Percentiles rank a stretch among this genome's conserved stretches.
Evolutionary conservation across 2,329 filamentous ascomycete genomes (phyloP).

Genomic region (Calycina marina): DNA sequence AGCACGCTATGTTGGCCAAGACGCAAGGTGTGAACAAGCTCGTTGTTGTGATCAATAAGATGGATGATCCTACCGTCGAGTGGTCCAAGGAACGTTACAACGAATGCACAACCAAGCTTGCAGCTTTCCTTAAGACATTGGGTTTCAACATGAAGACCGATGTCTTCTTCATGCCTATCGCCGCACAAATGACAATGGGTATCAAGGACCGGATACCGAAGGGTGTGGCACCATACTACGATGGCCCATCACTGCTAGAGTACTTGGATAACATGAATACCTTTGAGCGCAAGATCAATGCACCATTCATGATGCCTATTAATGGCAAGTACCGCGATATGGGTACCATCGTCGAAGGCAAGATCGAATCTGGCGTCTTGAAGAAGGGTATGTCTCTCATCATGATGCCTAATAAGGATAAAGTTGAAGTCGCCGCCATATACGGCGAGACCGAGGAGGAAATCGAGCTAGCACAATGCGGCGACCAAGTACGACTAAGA

Average conservation of each 20-base stretch:
- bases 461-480: slow-evolving; percentile 64
- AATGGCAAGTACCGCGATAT: slow-evolving; percentile 94
- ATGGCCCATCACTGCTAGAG: slow-evolving; percentile 81
- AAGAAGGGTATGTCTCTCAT: slow-evolving; percentile 77
- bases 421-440: slow-evolving; percentile 65
- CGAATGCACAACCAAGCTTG: slow-evolving; percentile 82
- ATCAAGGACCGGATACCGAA: slow-evolving; percentile 81
- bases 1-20: slow-evolving; percentile 96
- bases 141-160: slow-evolving; percentile 93
- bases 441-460: slow-evolving; percentile 97
- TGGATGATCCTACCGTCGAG: slow-evolving; percentile 93
- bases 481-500: slow-evolving; percentile 86
- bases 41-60: slow-evolving; percentile 93
- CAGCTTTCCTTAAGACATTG: slow-evolving; percentile 76
- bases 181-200: slow-evolving; percentile 70
- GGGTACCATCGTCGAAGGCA: slow-evolving; percentile 94
- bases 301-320: slow-evolving; percentile 98
- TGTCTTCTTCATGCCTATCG: slow-evolving; percentile 90
- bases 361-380: slow-evolving; percentile 86
- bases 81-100: slow-evolving; percentile 90
- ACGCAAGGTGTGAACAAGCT: slow-evolving; percentile 97
- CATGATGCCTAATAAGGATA: slow-evolving; percentile 91
- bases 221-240: slow-evolving; percentile 66
- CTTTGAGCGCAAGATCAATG: slow-evolving; percentile 88
- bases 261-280: slow-evolving; percentile 90